Conservation (phyloP, 495 filamentous ascomycete species). For the Hypoxylon cercidicola region DNA sequence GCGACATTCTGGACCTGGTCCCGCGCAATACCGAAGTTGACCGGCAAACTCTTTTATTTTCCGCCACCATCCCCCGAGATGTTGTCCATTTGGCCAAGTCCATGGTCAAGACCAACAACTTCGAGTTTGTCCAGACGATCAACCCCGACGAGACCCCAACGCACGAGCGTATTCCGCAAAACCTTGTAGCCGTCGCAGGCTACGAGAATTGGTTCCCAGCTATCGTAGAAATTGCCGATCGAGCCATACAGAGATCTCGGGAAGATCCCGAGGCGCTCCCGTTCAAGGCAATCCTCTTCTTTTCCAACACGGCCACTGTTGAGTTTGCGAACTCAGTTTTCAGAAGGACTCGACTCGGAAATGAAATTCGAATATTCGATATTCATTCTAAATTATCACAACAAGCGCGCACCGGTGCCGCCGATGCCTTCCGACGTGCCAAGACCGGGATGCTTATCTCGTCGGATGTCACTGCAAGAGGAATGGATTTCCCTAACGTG, state of each 20-base stretch:
- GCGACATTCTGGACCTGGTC: slow-evolving; percentile 71
- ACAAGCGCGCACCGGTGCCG: slow-evolving; percentile 67
- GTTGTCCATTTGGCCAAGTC: slow-evolving; percentile 80
- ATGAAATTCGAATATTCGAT: slow-evolving; percentile 61
- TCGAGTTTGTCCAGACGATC: slow-evolving; percentile 86
- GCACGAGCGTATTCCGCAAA: slow-evolving; percentile 84
- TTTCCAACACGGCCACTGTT: slow-evolving; percentile 79
- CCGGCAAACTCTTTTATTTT: slow-evolving; percentile 92
- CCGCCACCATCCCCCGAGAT: slow-evolving; percentile 86
- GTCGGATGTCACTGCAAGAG: slow-evolving; percentile 92
- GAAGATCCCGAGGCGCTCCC: slow-evolving; percentile 59
- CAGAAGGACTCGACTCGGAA: slow-evolving; percentile 41
- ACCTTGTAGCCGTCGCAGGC: slow-evolving; percentile 68
- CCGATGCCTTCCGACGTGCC: slow-evolving; percentile 74
- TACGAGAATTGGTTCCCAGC: slow-evolving; percentile 82
- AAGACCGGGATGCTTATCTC: slow-evolving; percentile 81
- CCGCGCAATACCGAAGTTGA: slow-evolving; percentile 68
- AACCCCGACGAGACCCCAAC: slow-evolving; percentile 81
- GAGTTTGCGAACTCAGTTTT: slow-evolving; percentile 71
- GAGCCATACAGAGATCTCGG: slow-evolving; percentile 56
- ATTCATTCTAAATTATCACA: slow-evolving; percentile 89
- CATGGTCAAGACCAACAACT: slow-evolving; percentile 64
- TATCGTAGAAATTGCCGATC: slow-evolving; percentile 76
- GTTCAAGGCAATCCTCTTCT: slow-evolving; percentile 95
- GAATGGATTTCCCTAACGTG: slow-evolving; percentile 97